Conservation (phyloP, 371 early-diverging fungal genomes). For the Actinomortierella wolfii region DNA sequence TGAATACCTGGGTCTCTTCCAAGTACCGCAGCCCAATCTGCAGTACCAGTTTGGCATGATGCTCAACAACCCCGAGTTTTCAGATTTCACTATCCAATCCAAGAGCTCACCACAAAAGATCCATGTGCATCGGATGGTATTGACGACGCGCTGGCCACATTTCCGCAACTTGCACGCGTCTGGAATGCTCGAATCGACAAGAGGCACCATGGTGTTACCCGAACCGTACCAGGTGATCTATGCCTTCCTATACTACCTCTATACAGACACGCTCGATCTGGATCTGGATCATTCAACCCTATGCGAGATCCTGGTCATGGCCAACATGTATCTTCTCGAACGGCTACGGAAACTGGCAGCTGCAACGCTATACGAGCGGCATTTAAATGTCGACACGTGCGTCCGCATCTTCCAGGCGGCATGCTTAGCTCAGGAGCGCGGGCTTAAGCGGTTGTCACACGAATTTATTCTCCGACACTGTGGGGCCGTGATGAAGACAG, state of each 20-base stretch:
- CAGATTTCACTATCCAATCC: slow-evolving; percentile 64
- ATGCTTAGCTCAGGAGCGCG: slow-evolving; percentile 57
- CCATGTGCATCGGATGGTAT: slow-evolving; percentile 66
- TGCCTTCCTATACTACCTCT: slow-evolving; percentile 67
- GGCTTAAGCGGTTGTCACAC: slow-evolving; percentile 55
- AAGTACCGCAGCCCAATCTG: slow-evolving; percentile 53
- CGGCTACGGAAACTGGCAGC: slow-evolving; percentile 67
- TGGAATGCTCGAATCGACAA: slow-evolving; percentile 68
- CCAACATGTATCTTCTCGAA: slow-evolving; percentile 65
- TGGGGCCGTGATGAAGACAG: slow-evolving; percentile 58
- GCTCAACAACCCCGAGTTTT: slow-evolving; percentile 60
- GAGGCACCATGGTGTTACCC: slow-evolving; percentile 59
- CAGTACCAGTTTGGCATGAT: slow-evolving; percentile 57
- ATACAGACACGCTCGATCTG: slow-evolving; percentile 64
- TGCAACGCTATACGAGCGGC: slow-evolving; percentile 52
- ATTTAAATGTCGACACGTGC: slow-evolving; percentile 57
- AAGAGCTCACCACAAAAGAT: slow-evolving; percentile 53
- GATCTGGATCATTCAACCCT: slow-evolving; percentile 53
- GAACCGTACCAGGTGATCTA: slow-evolving; percentile 62
- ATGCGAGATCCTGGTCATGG: slow-evolving; percentile 63
- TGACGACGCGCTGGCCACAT: slow-evolving; percentile 76
- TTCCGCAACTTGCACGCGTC: slow-evolving; percentile 66
- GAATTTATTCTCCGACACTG: slow-evolving; percentile 62
- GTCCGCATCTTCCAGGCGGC: slow-evolving; percentile 64
- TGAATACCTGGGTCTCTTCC: slow-evolving; percentile 62